Evolutionary conservation across 495 filamentous ascomycete genomes (phyloP), one percentile per base, ranked within the genome.

Genomic region (Letharia lupina): DNA sequence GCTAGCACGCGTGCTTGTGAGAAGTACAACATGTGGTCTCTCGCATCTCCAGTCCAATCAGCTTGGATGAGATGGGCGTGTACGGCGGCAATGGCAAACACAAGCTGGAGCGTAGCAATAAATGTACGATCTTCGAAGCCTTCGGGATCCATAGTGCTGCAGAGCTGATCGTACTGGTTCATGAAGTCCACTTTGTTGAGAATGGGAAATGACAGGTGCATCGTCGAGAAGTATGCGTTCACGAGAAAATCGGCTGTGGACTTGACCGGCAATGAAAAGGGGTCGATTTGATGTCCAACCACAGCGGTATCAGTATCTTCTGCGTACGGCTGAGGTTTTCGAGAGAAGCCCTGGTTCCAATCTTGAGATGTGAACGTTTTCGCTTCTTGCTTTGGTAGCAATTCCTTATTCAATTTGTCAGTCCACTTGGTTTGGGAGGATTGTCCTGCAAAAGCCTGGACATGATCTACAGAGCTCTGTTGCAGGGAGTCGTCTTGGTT

Each of bases 351-450:
- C 47, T 50, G 39, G 4, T 48, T 42, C 45, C 33, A 35, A 10
- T 18, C 33, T 47, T 23, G 35, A 50, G 47, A 0, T 20, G 7
- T 54, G 58, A 15, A 28, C 4, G 2, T 41, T 35, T 23, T 23
- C 7, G 3, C 44, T 48, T 5, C 40, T 44, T 28, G 40, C n/a
- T 28, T 15, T 61, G 40, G 20, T 13, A 44, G 59, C 58, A 70
- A 61, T 62, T 78, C 74, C 60, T 71, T 75, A 48, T 67, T 71
- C 7, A 83, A 70, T 31, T 75, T 78, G 63, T 83, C 82, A 7
- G 86, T 75, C 86, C 86, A 88, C 48, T 74, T 74, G 13, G 85
- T 78, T 62, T 85, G 83, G 1, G 85, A 88, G 58, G 80, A 83
- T 64, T 83, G 84, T 28, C 86, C 86, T 64, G 86, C 76, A 68